Percentiles rank a stretch among this genome's conserved stretches.
Evolutionary conservation across 2,329 filamentous ascomycete genomes (phyloP).

Genomic region (Parastagonospora avenae): DNA sequence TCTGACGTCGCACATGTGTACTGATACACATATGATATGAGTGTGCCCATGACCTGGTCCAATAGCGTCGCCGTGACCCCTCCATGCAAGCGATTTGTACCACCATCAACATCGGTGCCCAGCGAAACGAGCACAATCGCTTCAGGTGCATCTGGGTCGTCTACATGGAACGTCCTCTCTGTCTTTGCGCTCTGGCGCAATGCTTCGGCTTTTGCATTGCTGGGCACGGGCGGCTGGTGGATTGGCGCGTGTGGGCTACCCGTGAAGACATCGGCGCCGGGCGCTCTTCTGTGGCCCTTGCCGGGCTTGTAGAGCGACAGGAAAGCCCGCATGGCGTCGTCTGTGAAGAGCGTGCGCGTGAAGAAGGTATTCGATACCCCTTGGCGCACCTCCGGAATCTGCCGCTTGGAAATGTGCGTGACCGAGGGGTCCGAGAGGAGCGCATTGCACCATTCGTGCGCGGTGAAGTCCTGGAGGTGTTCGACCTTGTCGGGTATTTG

Average conservation of each 20-base stretch:
- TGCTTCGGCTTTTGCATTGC: not conserved
- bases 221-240: not conserved
- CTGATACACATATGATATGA: slow-evolving; percentile 19
- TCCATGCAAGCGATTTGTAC: slow-evolving; percentile 27
- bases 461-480: slow-evolving; percentile 32
- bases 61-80: slow-evolving; percentile 30
- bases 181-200: slow-evolving; percentile 10
- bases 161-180: slow-evolving; percentile 14
- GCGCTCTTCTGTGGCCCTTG: slow-evolving; percentile 4
- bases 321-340: slow-evolving; percentile 29
- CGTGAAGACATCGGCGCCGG: slow-evolving; percentile 9
- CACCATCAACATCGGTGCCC: slow-evolving; percentile 27
- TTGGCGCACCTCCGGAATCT: slow-evolving; percentile 2
- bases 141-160: slow-evolving; percentile 23
- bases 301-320: slow-evolving; percentile 27
- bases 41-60: slow-evolving; percentile 33
- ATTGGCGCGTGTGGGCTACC: slow-evolving; percentile 3
- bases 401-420: slow-evolving; percentile 22
- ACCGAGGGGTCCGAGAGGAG: slow-evolving; percentile 31
- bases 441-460: slow-evolving; percentile 29
- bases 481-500: slow-evolving; percentile 11
- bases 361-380: slow-evolving; percentile 27
- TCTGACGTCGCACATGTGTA: slow-evolving; percentile 25
- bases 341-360: slow-evolving; percentile 27
- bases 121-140: slow-evolving; percentile 25